phyloP scores from a whole-genome alignment of 2,329 filamentous ascomycete genomes.

The Colletotrichum viniferum region DNA sequence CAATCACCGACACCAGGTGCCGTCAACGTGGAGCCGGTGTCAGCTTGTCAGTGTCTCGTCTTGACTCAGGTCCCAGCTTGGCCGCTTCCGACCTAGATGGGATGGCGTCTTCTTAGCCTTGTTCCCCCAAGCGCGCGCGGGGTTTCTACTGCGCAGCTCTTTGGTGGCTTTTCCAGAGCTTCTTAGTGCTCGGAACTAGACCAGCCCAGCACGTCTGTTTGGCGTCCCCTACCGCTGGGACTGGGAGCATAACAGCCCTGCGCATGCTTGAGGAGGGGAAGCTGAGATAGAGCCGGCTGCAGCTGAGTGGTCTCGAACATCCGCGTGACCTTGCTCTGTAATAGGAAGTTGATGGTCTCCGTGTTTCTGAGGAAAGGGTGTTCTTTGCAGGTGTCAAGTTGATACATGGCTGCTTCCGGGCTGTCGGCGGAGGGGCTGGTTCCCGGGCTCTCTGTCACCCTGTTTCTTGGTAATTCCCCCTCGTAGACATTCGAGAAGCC shows the following conservation, averaged over 20 bases:
- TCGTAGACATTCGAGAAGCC: neutral
- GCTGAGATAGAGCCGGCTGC: neutral
- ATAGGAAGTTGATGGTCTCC: neutral
- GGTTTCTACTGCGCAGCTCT: neutral
- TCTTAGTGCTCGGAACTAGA: neutral
- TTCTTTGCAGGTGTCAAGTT: neutral
- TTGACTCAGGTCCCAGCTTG: neutral
- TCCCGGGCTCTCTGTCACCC: neutral
- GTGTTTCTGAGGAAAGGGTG: neutral
- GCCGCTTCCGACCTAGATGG: neutral
- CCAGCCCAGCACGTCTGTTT: neutral
- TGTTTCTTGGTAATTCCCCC: neutral
- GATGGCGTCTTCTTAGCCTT: neutral
- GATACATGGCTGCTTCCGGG: neutral
- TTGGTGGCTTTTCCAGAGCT: neutral
- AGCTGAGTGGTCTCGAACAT: neutral
- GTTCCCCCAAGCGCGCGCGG: neutral
- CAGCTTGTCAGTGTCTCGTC: neutral
- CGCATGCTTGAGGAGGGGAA: neutral
- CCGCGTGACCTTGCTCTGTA: neutral
- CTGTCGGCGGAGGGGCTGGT: neutral
- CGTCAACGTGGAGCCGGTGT: neutral
- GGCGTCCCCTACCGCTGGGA: neutral
- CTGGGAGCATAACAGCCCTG: neutral
- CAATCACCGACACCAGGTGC: neutral